Percentiles rank a stretch among this genome's conserved stretches.
Evolutionary conservation across 2,329 filamentous ascomycete species (phyloP).

Genomic region (Aspergillus sp.): DNA sequence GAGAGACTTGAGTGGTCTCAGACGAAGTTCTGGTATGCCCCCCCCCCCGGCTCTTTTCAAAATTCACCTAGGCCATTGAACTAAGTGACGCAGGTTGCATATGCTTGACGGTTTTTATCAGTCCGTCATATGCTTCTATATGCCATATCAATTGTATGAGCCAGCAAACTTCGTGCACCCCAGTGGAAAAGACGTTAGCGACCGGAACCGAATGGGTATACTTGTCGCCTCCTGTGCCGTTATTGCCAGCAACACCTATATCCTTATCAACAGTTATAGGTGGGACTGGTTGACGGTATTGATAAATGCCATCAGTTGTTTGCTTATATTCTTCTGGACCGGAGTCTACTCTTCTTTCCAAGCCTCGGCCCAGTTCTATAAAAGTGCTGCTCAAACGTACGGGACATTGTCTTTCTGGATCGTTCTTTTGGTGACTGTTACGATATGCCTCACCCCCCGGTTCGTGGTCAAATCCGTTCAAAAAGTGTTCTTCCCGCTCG

Average conservation of each 20-base stretch:
- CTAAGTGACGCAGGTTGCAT: constrained; percentile 66
- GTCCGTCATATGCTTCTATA: constrained; percentile 88
- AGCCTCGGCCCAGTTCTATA: constrained; percentile 67
- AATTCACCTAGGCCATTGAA: background rate
- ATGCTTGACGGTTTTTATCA: constrained; percentile 96
- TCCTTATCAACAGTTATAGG: constrained; percentile 92
- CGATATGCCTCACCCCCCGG: constrained; percentile 81
- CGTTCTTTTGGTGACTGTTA: constrained; percentile 72
- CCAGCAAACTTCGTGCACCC: constrained; percentile 66
- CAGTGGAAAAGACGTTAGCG: constrained; percentile 74
- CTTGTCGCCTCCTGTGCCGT: constrained; percentile 84
- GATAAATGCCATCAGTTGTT: constrained; percentile 75
- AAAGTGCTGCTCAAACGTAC: constrained; percentile 76
- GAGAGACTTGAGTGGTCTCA: constrained; percentile 97
- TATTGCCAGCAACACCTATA: constrained; percentile 87
- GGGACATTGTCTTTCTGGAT: constrained; percentile 84
- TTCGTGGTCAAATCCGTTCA: constrained; percentile 85
- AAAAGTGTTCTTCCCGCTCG: constrained; percentile 90
- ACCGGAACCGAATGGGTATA: constrained; percentile 80
- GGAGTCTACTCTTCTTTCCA: constrained; percentile 74
- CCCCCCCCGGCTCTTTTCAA: constrained; percentile 15
- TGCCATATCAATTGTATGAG: constrained; percentile 78
- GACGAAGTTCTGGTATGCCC: constrained; percentile 87
- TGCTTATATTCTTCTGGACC: constrained; percentile 95
- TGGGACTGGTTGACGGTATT: constrained; percentile 97